These are phyloP conservation scores for Closterium sp. DNA, from an alignment of 139 green algal species.

Conservation along the genomic window DNA sequence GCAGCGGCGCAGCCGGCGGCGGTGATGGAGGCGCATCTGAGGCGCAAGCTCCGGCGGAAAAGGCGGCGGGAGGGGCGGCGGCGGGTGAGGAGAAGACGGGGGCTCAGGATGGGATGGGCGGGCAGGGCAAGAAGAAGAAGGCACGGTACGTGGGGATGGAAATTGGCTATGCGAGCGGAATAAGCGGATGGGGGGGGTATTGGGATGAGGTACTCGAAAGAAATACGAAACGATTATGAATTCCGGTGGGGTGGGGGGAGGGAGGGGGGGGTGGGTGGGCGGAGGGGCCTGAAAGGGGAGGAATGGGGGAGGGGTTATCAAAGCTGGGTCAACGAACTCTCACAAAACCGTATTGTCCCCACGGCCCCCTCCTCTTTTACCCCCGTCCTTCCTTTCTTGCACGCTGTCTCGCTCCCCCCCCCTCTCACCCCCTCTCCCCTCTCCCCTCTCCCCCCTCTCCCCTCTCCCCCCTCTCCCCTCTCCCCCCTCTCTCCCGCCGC, in stretches of 20 bases:
- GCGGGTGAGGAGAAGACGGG: not conserved
- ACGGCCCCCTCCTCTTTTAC: no score
- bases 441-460: no score
- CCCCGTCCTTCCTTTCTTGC: no score
- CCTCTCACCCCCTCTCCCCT: not conserved
- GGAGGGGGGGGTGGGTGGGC: no score
- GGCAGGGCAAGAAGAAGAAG: not conserved
- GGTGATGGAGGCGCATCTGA: not conserved
- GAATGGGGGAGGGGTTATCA: no score
- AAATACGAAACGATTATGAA: not conserved
- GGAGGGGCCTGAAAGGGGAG: no score
- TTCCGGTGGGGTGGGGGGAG: no score
- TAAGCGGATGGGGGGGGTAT: not conserved
- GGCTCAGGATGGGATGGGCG: not conserved
- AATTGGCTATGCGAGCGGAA: not conserved
- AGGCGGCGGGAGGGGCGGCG: not conserved
- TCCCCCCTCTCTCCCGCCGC: not conserved
- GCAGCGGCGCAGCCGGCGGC: not conserved
- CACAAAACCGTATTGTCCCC: no score
- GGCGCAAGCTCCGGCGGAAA: not conserved
- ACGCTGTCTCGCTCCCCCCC: no score
- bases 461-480: no score
- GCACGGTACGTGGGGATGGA: not conserved
- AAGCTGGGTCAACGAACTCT: no score
- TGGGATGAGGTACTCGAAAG: not conserved